Evolutionary conservation across 805 yeast species (phyloP), one percentile per base, ranked within the genome.

Genomic region (Candida odintsovae): DNA sequence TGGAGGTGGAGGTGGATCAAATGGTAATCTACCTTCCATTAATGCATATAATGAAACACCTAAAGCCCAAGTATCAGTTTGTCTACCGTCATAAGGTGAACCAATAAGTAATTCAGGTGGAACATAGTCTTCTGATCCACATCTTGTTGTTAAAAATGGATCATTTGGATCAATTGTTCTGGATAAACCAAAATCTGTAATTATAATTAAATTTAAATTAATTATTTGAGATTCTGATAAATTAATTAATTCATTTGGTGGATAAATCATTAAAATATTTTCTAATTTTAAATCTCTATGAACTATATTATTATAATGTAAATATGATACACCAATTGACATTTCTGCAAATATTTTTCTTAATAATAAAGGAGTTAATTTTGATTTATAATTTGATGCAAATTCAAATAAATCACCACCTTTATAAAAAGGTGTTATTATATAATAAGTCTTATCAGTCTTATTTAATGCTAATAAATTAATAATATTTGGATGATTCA

Each of bases 111-210:
- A 67, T 60, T 94, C 99, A 0, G 99, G 99, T 0, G 97, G 84
- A 7, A 94, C 96, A 58, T 94, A 94, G 62, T 94, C 99, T 52
- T 88, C 97, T 1, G 96, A 87, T 0, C 99, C 99, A 64, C 99
- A 94, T 50, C 98, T 68, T 1, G 98, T 92, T 3, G 86, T 76
- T 22, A 95, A 72, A 47, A 83, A 56, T 22, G 89, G 86, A 52
- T 77, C 70, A 1, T 69, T 73, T 1, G 79, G 76, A 42, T 76
- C 80, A 21, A 92, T 75, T 42, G 73, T 69, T 55, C 89, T 82
- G 11, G 96, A 83, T 23, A 94, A 73, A 0, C 99, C 99, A 66
- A 94, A 84, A 69, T 94, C 99, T 0, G 95, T 83, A 28, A 90
- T 63, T 15, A 80, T 82, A 2, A 81, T 78, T 16, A 82, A 50